Conservation (phyloP, 2,329 filamentous ascomycete genomes). For the Ascochyta pisi region DNA sequence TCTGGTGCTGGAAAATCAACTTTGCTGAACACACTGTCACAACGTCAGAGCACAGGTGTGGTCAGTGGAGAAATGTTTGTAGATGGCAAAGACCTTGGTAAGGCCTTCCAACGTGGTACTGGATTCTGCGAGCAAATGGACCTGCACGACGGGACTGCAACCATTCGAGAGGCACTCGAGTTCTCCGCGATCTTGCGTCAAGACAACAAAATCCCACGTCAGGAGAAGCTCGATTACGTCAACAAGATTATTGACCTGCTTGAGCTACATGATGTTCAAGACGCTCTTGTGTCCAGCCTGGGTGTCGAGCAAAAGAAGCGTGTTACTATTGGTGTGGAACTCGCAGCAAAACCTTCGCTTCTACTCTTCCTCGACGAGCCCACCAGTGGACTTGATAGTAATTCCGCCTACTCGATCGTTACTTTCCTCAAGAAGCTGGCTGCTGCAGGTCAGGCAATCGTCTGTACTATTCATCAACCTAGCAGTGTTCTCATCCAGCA, state of each 20-base stretch:
- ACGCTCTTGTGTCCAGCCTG: conserved; percentile 69
- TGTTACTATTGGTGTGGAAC: conserved; percentile 75
- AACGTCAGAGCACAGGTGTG: conserved; percentile 71
- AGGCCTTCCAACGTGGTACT: conserved; percentile 69
- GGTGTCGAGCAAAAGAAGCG: conserved; percentile 75
- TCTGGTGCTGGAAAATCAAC: conserved; percentile 86
- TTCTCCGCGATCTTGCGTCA: conserved; percentile 73
- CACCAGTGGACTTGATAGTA: conserved; percentile 73
- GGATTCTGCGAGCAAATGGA: conserved; percentile 78
- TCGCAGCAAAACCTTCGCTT: conserved; percentile 66
- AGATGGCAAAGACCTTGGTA: conserved; percentile 66
- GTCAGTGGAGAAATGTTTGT: conserved; percentile 75
- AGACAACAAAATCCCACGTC: conserved; percentile 58
- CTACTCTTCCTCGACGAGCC: conserved; percentile 76
- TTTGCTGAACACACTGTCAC: conserved; percentile 76
- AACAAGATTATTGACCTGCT: conserved; percentile 70
- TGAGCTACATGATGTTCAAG: conserved; percentile 69
- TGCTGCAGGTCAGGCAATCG: conserved; percentile 71
- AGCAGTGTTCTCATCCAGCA: conserved; percentile 72
- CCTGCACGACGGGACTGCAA: conserved; percentile 71
- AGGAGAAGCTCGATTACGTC: conserved; percentile 72
- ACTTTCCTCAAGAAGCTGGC: conserved; percentile 73
- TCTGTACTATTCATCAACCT: conserved; percentile 78
- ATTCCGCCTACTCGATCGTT: conserved; percentile 72
- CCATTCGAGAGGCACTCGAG: conserved; percentile 71